Base-by-base conservation (phyloP, 345 rosid species). In the Populus euphratica region DNA sequence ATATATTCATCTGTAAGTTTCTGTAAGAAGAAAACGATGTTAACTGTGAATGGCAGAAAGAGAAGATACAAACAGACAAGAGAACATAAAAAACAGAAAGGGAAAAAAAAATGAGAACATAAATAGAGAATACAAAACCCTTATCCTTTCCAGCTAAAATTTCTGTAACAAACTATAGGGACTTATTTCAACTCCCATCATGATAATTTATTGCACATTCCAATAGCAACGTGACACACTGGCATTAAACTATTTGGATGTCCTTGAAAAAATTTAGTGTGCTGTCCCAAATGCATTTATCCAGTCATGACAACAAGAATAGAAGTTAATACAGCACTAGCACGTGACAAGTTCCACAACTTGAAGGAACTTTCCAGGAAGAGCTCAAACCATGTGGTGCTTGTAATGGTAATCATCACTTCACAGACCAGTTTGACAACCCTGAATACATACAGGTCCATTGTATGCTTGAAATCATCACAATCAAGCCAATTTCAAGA, bases 1-100 rank as follows among this genome's bases (percentile, higher is more conserved):
- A 88, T 91, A 86, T 92, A 96, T 68, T 83, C 86, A 85, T 96
- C 99, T 61, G 88, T 88, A 78, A 96, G 83, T 85, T 96, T 96
- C 99, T 96, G 94, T 80, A 79, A 74, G n/a, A 78, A 68, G 39
- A 41, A 68, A 10, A 74, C 44, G 41, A 72, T n/a, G 44, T 80
- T 5, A 41, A 38, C 33, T 61, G 68, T 41, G n/a, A 73, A 39
- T 16, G 41, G 38, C 33, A 52, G 39, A 69, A 52, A 63, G 41
- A 47, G 61, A 8, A 11, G 18, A 21, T 52, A 14, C 14, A 18
- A 27, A 70, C 25, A 18, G 35, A 72, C 5, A 4, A 18, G 74
- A 52, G 33, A 25, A 65, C 17, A 78, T 16, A 25, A 29, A 79
- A 41, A 21, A 5, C 13, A 20, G 43, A 0, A 27, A 49, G 25